Base-by-base conservation (phyloP, 352 stramenopile species). In the Saprolegnia parasitica region DNA sequence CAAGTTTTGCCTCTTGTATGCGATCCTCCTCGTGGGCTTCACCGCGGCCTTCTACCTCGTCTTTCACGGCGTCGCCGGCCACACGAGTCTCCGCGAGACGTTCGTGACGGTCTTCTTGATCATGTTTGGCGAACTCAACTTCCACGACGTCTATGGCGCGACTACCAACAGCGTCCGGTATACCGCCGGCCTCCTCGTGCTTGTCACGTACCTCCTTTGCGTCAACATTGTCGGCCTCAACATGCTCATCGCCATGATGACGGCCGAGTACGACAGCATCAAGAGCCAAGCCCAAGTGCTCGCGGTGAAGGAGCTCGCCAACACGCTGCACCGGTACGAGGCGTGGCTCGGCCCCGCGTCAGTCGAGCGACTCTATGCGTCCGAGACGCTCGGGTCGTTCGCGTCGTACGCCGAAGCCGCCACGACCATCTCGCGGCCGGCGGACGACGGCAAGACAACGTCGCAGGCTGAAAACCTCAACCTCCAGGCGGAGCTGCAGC, bases 171-270 rank as follows among this genome's bases (percentile, higher is more conserved):
- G 70, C 2, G 73, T 72, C 0, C 75, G 78, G n/a, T 83, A 85
- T 50, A 76, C 74, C 50, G 65, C 78, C 46, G 75, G 73, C 1
- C 80, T 85, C 32, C 21, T 81, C 13, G n/a, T 87, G 26, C 56
- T 87, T 10, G 77, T 79, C 47, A 64, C 74, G 39, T 87, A 87
- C 67, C 76, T 85, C n/a, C 58, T 85, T 10, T 78, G 84, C 23
- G 77, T 87, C 54, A 82, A 83, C 49, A 74, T 87, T 21, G 79
- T 85, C 18, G 79, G 77, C 0, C 77, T 87, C 67, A 87, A 87
- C 37, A 67, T 87, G 15, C 56, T 87, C 26, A 76, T 81, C 21
- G 79, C 79, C 35, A 63, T 87, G 20, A 87, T 87, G 79, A 85
- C 79, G 2, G 83, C 79, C 16, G 79, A 87, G 56, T 87, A 87